These are phyloP conservation scores for Coleophoma crateriformis DNA, from an alignment of 2,329 filamentous ascomycete genomes.

Conservation along the genomic window DNA sequence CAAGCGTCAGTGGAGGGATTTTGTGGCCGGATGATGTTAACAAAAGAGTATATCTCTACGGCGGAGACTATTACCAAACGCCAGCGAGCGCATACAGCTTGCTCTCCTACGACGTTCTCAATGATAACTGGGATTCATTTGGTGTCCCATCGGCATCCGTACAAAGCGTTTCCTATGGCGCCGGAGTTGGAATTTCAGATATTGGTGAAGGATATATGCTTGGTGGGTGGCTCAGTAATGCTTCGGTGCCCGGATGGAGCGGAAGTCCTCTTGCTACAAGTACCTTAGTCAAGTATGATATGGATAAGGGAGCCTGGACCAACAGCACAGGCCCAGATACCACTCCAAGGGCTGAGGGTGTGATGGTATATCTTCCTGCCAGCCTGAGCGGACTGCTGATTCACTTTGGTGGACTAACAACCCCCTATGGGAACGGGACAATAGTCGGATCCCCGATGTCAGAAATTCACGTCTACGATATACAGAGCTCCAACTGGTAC, in stretches of 20 bases:
- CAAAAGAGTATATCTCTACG: slow-evolving; percentile 57
- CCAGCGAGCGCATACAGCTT: slow-evolving; percentile 42
- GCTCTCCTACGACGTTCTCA: slow-evolving; percentile 51
- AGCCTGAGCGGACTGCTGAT: slow-evolving; percentile 54
- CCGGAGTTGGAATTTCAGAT: slow-evolving; percentile 47
- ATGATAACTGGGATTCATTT: slow-evolving; percentile 49
- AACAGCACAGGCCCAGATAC: slow-evolving; percentile 49
- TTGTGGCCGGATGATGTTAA: slow-evolving; percentile 59
- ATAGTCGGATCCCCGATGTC: slow-evolving; percentile 39
- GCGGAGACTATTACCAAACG: slow-evolving; percentile 45
- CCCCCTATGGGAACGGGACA: slow-evolving; percentile 36
- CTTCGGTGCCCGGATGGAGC: slow-evolving; percentile 44
- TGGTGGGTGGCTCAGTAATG: slow-evolving; percentile 55
- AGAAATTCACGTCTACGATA: slow-evolving; percentile 54
- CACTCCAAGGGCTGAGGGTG: slow-evolving; percentile 51
- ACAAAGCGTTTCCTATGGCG: slow-evolving; percentile 48
- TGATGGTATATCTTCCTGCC: slow-evolving; percentile 53
- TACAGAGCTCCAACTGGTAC: slow-evolving; percentile 55
- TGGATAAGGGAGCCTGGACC: slow-evolving; percentile 43
- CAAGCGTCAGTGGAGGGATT: slow-evolving; percentile 39
- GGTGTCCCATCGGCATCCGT: slow-evolving; percentile 31
- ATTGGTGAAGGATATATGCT: slow-evolving; percentile 55
- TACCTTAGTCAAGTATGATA: slow-evolving; percentile 50
- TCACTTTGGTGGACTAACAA: slow-evolving; percentile 55
- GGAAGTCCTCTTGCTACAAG: slow-evolving; percentile 41